These are phyloP conservation scores for Lodderomyces theae DNA, from an alignment of 1,139 yeast genomes.

Conservation along the genomic window DNA sequence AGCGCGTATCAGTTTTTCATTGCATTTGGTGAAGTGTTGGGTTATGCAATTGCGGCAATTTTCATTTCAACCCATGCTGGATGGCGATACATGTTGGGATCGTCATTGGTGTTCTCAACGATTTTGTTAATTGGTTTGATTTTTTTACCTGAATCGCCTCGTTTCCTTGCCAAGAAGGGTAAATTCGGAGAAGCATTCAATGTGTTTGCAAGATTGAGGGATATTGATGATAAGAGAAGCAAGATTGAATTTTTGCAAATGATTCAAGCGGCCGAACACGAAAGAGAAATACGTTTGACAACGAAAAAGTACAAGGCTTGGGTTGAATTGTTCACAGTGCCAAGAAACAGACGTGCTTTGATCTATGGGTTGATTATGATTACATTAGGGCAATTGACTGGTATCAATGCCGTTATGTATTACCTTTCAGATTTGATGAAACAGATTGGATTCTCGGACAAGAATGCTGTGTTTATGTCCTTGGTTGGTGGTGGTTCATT, in stretches of 20 bases:
- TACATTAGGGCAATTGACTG: conserved; percentile 54
- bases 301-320: conserved; percentile 31
- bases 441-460: conserved; percentile 42
- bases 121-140: conserved; percentile 44
- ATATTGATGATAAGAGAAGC: conserved; percentile 34
- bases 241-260: conserved; percentile 52
- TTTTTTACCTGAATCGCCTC: conserved; percentile 51
- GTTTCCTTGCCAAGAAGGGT: conserved; percentile 50
- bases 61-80: conserved; percentile 52
- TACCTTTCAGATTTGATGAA: conserved; percentile 53
- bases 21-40: conserved; percentile 58
- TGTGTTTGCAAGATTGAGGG: conserved; percentile 56
- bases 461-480: conserved; percentile 51
- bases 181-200: conserved; percentile 48
- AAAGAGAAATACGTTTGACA: conserved; percentile 23
- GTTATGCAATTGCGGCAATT: conserved; percentile 55
- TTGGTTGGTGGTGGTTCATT: conserved; percentile 63
- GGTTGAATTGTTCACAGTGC: conserved; percentile 49
- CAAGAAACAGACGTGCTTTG: conserved; percentile 59
- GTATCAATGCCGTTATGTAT: conserved; percentile 56
- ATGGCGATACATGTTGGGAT: conserved; percentile 62
- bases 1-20: conserved; percentile 57
- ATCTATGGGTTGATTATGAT: conserved; percentile 56
- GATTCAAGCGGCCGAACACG: conserved; percentile 31
- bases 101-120: conserved; percentile 57